Conservation (phyloP, 75 land plant genomes). For the Sequoiadendron giganteum region DNA sequence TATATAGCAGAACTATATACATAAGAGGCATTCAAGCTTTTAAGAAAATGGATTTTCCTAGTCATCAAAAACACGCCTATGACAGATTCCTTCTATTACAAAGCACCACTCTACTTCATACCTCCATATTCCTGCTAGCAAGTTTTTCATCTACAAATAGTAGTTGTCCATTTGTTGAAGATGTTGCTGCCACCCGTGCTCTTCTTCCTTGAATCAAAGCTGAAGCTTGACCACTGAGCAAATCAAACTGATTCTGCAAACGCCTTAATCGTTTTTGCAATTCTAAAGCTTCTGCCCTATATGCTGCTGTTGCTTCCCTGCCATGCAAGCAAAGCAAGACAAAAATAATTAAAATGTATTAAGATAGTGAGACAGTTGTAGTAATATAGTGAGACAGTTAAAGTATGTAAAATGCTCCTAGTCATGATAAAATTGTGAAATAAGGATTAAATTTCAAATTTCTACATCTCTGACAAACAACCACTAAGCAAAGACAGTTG, state of each 20-base stretch:
- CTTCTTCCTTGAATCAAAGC: slow-evolving; percentile 84
- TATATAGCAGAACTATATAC: neutral
- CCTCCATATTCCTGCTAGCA: slow-evolving; percentile 87
- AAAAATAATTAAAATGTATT: neutral
- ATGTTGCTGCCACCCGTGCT: slow-evolving; percentile 75
- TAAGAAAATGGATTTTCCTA: neutral
- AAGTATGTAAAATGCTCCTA: neutral
- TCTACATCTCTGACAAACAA: neutral
- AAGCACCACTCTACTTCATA: slow-evolving; percentile 13
- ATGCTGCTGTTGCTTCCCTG: slow-evolving; percentile 79
- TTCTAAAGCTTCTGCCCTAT: slow-evolving; percentile 73
- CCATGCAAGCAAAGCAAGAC: neutral
- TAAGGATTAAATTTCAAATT: neutral
- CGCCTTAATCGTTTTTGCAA: slow-evolving; percentile 71
- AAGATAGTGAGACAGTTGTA: neutral
- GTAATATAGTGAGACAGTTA: neutral
- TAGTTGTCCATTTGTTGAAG: slow-evolving; percentile 69
- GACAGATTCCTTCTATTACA: neutral
- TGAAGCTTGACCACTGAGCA: slow-evolving; percentile 79
- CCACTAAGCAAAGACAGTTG: neutral
- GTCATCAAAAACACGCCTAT: neutral
- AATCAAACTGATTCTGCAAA: slow-evolving; percentile 76
- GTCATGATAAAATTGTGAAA: neutral
- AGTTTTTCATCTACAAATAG: slow-evolving; percentile 75
- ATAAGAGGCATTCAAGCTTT: neutral